Evolutionary conservation across 1,284 basidiomycete genomes (phyloP), one percentile per base, ranked within the genome.

Genomic region (Cryptococcus maquisensis): DNA sequence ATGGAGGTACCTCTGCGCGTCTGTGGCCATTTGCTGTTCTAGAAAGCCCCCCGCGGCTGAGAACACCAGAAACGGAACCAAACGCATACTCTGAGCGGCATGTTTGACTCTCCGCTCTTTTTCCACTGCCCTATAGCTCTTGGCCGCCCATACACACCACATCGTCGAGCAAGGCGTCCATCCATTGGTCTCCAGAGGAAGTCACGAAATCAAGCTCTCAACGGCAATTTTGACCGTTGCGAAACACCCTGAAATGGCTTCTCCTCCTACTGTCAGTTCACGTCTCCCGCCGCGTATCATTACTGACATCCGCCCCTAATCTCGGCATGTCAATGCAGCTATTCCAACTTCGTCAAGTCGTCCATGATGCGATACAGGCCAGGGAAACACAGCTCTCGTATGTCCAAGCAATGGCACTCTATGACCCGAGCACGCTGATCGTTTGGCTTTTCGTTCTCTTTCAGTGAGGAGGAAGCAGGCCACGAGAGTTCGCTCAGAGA

Each of bases 401-500:
- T 46, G 66, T 54, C 2, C 20, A 37, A 15, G 6, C 2, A 1
- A 4, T 40, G 4, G n/a, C 8, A 15, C 7, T 40, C 1, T 40
- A 2, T n/a, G 13, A 10, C 1, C 1, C 16, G 13, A 40, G 39
- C 39, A 10, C 39, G 21, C 21, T 16, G 39, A 21, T 18, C n/a
- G 39, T 18, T 24, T 44, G 41, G 21, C 21, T 15, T 43, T 20
- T 43, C 12, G 8, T 18, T n/a, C 47, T 20, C 35, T n/a, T 15
- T 6, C 44, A 69, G 66, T 37, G 62, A 64, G n/a, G 54, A 64
- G 10, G 49, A 48, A 43, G 56, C 64, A 8, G 53, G 57, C 40
- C 70, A 73, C 56, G 66, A 66, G 26, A 54, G 53, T 7, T 59
- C 64, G 2, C 59, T 72, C 13, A 60, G 59, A 37, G 55, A 60